Conservation (phyloP, 176 grass and related monocot species). For the Dendrocalamus sinicus region DNA sequence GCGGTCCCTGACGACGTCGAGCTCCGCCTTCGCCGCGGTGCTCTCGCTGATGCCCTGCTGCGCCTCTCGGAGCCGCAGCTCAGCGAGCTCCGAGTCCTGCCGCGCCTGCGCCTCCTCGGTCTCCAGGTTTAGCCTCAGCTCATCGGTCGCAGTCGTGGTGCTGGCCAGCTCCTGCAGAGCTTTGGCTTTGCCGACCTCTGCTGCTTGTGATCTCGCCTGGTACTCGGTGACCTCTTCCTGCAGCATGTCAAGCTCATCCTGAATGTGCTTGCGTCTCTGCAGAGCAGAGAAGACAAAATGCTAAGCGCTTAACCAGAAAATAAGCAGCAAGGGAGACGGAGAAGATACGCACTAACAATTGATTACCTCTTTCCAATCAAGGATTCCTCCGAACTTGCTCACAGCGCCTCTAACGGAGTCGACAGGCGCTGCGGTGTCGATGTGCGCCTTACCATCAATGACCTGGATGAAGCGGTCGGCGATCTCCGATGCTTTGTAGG, state of each 20-base stretch:
- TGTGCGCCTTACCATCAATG: conserved; percentile 11
- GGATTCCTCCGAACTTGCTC: conserved; percentile 64
- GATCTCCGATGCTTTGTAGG: conserved; percentile 18
- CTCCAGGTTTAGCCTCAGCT: conserved; percentile 61
- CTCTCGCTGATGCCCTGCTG: conserved; percentile 45
- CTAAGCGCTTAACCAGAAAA: neutral
- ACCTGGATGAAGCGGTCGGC: conserved; percentile 24
- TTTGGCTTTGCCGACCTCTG: conserved; percentile 40
- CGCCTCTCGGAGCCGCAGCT: conserved; percentile 54
- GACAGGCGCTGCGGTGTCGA: conserved; percentile 72
- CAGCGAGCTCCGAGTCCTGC: conserved; percentile 65
- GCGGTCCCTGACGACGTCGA: conserved; percentile 44
- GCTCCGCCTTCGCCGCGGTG: conserved; percentile 46
- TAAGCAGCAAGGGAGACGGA: no score
- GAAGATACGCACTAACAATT: neutral
- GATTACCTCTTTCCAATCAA: conserved; percentile 66
- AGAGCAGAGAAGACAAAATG: neutral
- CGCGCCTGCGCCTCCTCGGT: conserved; percentile 59
- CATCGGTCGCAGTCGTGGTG: conserved; percentile 42
- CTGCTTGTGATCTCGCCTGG: conserved; percentile 42
- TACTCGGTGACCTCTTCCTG: conserved; percentile 40
- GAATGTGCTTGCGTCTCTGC: conserved; percentile 53
- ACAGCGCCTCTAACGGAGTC: conserved; percentile 76
- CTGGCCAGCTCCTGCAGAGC: conserved; percentile 49
- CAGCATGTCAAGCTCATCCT: conserved; percentile 60